Conservation (phyloP, 331 rosid species). For the Malus hybrid region DNA sequence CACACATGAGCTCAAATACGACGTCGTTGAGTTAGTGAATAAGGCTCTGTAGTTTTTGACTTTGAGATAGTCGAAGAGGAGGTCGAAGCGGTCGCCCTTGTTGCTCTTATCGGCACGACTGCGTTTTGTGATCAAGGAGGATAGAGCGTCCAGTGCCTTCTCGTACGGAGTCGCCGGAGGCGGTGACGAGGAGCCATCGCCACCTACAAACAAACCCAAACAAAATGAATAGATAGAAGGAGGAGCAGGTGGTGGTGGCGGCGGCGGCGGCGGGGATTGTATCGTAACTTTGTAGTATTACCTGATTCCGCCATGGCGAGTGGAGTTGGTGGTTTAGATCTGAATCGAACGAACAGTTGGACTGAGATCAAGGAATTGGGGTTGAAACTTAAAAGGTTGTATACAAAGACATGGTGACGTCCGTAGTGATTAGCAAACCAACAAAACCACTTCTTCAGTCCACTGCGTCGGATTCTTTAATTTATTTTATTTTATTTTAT, state of each 20-base stretch:
- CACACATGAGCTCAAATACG: slow-evolving; percentile 1
- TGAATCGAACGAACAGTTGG: not conserved
- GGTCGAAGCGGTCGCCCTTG: slow-evolving; percentile 60
- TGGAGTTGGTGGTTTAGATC: not conserved
- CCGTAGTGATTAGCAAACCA: not conserved
- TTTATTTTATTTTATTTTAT: not conserved
- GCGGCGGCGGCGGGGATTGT: not conserved
- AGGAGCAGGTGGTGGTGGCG: not conserved
- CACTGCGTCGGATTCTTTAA: not conserved
- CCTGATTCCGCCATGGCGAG: slow-evolving; percentile 38
- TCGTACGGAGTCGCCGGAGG: slow-evolving; percentile 41
- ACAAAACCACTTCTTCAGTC: not conserved
- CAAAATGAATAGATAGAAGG: not conserved
- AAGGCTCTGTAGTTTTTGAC: slow-evolving; percentile 8
- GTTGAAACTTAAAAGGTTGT: not conserved
- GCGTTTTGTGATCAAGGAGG: slow-evolving; percentile 75
- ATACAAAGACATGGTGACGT: not conserved
- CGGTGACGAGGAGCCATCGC: slow-evolving; percentile 24
- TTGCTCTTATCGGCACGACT: slow-evolving; percentile 72
- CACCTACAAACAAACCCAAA: slow-evolving; percentile 9
- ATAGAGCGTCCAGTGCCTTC: slow-evolving; percentile 76
- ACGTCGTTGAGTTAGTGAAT: not conserved
- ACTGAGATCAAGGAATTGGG: slow-evolving; percentile 5
- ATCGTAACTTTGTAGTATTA: not conserved
- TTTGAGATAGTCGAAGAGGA: slow-evolving; percentile 62